Evolutionary conservation across 176 grass and related monocot species (phyloP), one percentile per base, ranked within the genome.

Genomic region (Eragrostis curvula): DNA sequence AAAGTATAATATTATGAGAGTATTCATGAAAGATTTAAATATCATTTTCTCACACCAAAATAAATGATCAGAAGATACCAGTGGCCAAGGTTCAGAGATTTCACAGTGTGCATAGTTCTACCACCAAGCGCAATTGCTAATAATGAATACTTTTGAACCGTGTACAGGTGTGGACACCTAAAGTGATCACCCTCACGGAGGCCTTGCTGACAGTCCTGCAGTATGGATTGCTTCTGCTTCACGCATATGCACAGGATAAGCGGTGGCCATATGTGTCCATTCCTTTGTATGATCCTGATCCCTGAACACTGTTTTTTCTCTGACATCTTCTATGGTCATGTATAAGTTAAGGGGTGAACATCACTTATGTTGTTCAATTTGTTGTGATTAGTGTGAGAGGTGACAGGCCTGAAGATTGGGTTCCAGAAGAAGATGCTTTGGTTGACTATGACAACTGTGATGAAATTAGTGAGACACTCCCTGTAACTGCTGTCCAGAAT

Each of bases 361-460:
- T 67, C 32, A 6, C 68, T 83, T 30, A 87, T 70, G 32, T 52
- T 76, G 28, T 77, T 71, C 80, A 62, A 77, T 86, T 25, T 90
- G 21, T 40, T 73, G 44, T n/a, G 73, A 87, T 84, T 77, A 94
- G 95, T 25, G 12, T 21, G 76, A 89, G 86, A 86, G 59, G 81
- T 62, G 86, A 92, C n/a, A 94, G 92, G 61, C 95, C 95, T 82
- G 92, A 94, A 85, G 95, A 97, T 56, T 97, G 92, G 95, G 92
- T 92, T 85, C 95, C 95, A 51, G 46, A 75, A 75, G 84, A 79
- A 70, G 67, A 77, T 71, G 49, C 66, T 29, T 56, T 20, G 36
- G 51, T 62, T 25, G 9, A 94, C 70, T 65, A 70, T 20, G 64
- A 50, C 41, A 73, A 48, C 18, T 67, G 16, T 55, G 68, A 87